Base-by-base conservation (phyloP, 2,329 filamentous ascomycete species). In the Aspergillus japonicus region DNA sequence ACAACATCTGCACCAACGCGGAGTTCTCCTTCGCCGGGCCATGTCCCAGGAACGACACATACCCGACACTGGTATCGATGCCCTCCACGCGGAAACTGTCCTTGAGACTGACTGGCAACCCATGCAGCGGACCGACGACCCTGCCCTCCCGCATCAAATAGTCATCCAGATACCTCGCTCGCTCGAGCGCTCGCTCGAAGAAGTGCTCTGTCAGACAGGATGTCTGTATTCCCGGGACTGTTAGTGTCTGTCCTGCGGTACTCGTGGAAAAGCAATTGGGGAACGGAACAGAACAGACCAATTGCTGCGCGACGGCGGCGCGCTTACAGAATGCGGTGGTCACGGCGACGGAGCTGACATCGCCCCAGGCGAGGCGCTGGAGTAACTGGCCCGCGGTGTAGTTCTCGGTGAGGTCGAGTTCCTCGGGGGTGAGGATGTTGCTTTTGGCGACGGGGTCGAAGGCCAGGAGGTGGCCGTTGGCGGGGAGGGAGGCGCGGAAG, bases 361-460 rank as follows among this genome's bases (percentile, higher is more conserved):
- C 26, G 3, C 68, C 65, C 2, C 56, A 56, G 0, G 65, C 63
- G 8, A 72, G 56, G 8, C 65, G 66, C 3, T 26, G 54, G 6
- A 70, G 33, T 8, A 71, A 58, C 19, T 68, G 60, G 0, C 50
- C 53, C 5, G 66, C 69, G 3, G 64, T 59, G 44, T 67, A 68
- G 3, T 65, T 64, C 53, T 72, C 69, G 0, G 83, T 85, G 39
- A 85, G 81, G 8, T 74, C 71, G 3, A 84, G 62, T 65, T 85
- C 82, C n/a, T 71, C 61, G 0, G 72, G 50, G 0, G 78, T 75
- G 6, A 85, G 67, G 7, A 85, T 68, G 1, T 81, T 81, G 53
- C 78, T 80, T 52, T 55, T 56, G 10, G 63, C 61, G 0, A 64
- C 61, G 4, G 67, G 48, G 48, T 62, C 63, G 61, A 64, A 62